Percentiles rank a stretch among this genome's conserved stretches.
phyloP scores from a whole-genome alignment of 2,329 filamentous ascomycete species.

The Apiospora phragmitis region DNA sequence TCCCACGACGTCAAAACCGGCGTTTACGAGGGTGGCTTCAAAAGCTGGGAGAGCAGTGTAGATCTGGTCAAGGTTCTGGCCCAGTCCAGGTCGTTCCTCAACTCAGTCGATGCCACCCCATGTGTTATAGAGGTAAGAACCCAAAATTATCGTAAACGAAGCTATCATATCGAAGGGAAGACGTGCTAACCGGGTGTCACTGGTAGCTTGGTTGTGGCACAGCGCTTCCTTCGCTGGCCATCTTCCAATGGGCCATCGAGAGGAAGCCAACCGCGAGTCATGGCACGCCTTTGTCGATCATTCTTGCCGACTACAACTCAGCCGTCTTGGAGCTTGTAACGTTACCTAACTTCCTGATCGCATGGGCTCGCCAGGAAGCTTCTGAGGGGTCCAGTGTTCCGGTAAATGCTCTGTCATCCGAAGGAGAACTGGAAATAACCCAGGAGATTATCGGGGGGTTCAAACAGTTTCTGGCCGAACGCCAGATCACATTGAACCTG shows the following conservation, averaged over 20 bases:
- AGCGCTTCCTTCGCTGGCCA: constrained; percentile 68
- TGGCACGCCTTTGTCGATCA: constrained; percentile 52
- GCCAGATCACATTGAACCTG: constrained; percentile 61
- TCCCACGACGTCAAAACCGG: constrained; percentile 77
- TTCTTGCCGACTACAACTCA: constrained; percentile 78
- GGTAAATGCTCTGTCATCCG: constrained; percentile 45
- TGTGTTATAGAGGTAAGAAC: constrained; percentile 55
- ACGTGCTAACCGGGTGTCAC: neutral
- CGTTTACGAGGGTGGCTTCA: constrained; percentile 85
- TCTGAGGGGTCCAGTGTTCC: constrained; percentile 36
- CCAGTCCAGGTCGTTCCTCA: constrained; percentile 36
- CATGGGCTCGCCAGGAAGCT: constrained; percentile 58
- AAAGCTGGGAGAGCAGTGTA: constrained; percentile 85
- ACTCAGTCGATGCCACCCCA: constrained; percentile 35
- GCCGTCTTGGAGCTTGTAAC: constrained; percentile 77
- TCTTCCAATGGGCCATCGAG: constrained; percentile 61
- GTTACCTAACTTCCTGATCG: constrained; percentile 73
- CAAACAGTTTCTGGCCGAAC: constrained; percentile 47
- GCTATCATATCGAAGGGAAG: constrained; percentile 17
- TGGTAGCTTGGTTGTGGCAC: constrained; percentile 75
- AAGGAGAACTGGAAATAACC: constrained; percentile 66
- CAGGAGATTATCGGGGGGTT: constrained; percentile 61
- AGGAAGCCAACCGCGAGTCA: constrained; percentile 30
- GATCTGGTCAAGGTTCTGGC: constrained; percentile 73
- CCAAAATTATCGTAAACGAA: constrained; percentile 8